These are phyloP conservation scores for Goffeauzyma gilvescens DNA, from an alignment of 768 basidiomycete species.

Conservation along the genomic window DNA sequence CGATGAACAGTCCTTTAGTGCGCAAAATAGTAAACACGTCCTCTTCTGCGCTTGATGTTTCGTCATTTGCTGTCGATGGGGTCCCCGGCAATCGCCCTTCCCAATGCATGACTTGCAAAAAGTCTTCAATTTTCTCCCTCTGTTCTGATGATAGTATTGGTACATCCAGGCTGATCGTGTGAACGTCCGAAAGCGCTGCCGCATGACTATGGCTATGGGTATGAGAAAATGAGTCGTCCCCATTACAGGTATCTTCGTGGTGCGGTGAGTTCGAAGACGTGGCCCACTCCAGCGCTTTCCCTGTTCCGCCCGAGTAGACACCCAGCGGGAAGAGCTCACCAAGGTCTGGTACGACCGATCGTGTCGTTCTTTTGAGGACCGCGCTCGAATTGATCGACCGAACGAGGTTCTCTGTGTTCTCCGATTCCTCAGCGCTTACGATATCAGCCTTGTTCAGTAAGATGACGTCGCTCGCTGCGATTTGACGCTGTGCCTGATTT, in stretches of 20 bases:
- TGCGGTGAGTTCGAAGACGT: conserved; percentile 32
- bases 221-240: conserved; percentile 22
- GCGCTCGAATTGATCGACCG: conserved; percentile 66
- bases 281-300: too few relatives aligned
- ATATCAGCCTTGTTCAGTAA: conserved; percentile 83
- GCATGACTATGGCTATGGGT: neutral
- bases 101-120: conserved; percentile 72
- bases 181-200: conserved; percentile 35
- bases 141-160: conserved; percentile 41
- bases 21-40: conserved; percentile 47
- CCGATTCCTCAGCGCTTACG: conserved; percentile 37
- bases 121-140: conserved; percentile 47
- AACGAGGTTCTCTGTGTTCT: too few relatives aligned
- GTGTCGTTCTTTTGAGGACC: conserved; percentile 51
- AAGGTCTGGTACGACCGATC: conserved; percentile 56
- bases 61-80: conserved; percentile 1
- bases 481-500: conserved; percentile 49
- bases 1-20: conserved; percentile 61
- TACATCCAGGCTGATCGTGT: conserved; percentile 48
- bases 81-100: conserved; percentile 35
- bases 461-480: conserved; percentile 78
- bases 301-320: conserved; percentile 58
- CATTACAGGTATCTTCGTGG: conserved; percentile 32
- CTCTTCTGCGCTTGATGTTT: neutral
- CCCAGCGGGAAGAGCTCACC: conserved; percentile 56